phyloP scores from a whole-genome alignment of 495 filamentous ascomycete genomes.

The Aeminium ludgeri region DNA sequence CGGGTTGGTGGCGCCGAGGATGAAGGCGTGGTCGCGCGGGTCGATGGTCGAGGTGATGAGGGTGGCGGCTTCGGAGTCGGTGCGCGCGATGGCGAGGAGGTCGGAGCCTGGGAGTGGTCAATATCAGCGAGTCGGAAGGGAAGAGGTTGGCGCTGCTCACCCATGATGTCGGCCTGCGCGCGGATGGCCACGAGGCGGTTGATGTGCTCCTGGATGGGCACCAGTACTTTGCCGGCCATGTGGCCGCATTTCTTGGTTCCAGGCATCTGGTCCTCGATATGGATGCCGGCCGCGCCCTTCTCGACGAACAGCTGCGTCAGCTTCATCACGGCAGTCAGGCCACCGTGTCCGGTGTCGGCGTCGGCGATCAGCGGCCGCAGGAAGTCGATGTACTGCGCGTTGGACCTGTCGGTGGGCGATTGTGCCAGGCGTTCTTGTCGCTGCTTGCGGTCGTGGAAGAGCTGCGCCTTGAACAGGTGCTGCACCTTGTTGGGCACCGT shows the following conservation, averaged over 20 bases:
- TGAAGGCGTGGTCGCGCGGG: constrained; percentile 83
- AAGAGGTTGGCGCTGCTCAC: constrained; percentile 26
- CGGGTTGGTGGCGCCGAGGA: constrained; percentile 77
- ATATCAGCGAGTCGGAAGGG: not conserved
- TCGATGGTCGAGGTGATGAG: constrained; percentile 95
- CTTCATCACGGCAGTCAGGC: constrained; percentile 96
- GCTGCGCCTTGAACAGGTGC: constrained; percentile 92
- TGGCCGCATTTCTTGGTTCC: constrained; percentile 99
- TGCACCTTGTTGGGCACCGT: constrained; percentile 97
- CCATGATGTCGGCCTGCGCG: constrained; percentile 98
- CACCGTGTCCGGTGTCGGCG: constrained; percentile 93
- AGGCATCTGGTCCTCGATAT: constrained; percentile 96
- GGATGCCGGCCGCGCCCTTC: constrained; percentile 91
- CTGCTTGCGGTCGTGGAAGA: constrained; percentile 99
- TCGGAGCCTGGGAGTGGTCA: constrained; percentile 42
- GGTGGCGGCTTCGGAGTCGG: constrained; percentile 93
- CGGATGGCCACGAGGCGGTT: constrained; percentile 94
- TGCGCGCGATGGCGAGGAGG: constrained; percentile 79
- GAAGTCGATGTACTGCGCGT: constrained; percentile 75
- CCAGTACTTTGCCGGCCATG: constrained; percentile 97
- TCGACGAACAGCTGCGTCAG: constrained; percentile 95
- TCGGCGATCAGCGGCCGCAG: constrained; percentile 92
- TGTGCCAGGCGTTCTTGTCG: constrained; percentile 79
- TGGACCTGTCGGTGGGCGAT: constrained; percentile 53
- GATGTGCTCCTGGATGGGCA: constrained; percentile 95